Percentiles rank a stretch among this genome's conserved stretches.
These are phyloP conservation scores for Tulasnella calospora DNA, from an alignment of 768 basidiomycete species.

Conservation along the genomic window DNA sequence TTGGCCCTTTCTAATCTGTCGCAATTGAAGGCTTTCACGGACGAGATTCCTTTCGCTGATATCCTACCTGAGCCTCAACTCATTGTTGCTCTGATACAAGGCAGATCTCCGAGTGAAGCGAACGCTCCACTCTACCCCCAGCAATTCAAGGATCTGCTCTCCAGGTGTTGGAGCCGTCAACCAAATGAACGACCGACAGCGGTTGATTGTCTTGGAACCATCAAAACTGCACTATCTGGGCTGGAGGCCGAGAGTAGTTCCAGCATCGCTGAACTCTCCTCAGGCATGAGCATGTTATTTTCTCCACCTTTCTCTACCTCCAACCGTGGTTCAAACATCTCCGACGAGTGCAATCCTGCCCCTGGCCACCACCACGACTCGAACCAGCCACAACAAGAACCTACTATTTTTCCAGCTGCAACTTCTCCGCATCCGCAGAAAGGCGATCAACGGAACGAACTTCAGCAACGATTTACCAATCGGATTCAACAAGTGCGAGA, in stretches of 20 bases:
- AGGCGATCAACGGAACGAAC: neutral
- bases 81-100: neutral
- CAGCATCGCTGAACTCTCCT: neutral
- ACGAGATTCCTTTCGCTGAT: neutral
- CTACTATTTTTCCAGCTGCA: neutral
- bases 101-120: neutral
- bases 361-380: neutral
- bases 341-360: neutral
- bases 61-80: neutral
- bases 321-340: neutral
- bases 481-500: neutral
- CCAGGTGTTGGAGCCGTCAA: neutral
- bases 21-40: neutral
- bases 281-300: neutral
- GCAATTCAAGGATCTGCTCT: neutral
- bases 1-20: neutral
- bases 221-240: neutral
- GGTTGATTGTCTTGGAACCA: neutral
- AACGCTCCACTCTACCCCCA: neutral
- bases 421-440: neutral
- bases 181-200: neutral
- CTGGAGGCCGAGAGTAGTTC: neutral
- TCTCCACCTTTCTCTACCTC: neutral
- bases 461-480: neutral
- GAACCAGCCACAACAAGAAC: neutral